Base-by-base conservation (phyloP, 2,329 filamentous ascomycete genomes). In the Karstenula rhodostoma region DNA sequence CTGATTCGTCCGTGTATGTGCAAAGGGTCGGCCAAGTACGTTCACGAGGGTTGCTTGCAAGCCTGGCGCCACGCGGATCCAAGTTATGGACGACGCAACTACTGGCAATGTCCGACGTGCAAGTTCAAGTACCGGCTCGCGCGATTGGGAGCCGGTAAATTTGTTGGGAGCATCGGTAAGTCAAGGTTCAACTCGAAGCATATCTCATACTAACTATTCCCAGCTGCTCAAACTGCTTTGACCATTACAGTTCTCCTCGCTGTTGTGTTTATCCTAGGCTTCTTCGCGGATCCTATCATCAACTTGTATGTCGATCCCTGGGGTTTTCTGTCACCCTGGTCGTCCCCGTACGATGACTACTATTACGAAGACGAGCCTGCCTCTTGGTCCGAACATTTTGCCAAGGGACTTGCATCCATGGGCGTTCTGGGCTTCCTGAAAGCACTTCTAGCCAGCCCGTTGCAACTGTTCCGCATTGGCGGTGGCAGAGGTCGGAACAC, bases 1-100 rank as follows among this genome's bases (percentile, higher is more conserved):
- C 83, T 99, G 29, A 86, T 98, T 69, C 90, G 91, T 56, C 95
- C 95, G 37, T 99, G 95, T 83, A 89, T 90, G 79, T 99, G 95
- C 85, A 96, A 92, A 80, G 95, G 95, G 55, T 92, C 91, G 42
- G 92, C 94, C 69, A 92, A 92, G 80, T 97, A 96, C 78, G 93
- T 98, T 25, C 95, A 99, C 77, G 93, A 97, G 78, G 90, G 89
- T 32, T 99, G 95, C 73, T 83, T 99, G 51, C 87, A 91, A 71
- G 84, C 87, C 12, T 98, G 94, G 93, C 87, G 95, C 67, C 85
- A 89, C 64, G 86, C 91, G 46, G 88, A 93, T 73, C 90, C 91
- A 0, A 72, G 84, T 43, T 85, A 87, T 66, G 80, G 81, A 44
- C 80, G 80, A 59, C 86, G 91, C 58, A 93, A 94, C 69, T 96